phyloP scores from a whole-genome alignment of 176 grass and related monocot species.

The Areca catechu region DNA sequence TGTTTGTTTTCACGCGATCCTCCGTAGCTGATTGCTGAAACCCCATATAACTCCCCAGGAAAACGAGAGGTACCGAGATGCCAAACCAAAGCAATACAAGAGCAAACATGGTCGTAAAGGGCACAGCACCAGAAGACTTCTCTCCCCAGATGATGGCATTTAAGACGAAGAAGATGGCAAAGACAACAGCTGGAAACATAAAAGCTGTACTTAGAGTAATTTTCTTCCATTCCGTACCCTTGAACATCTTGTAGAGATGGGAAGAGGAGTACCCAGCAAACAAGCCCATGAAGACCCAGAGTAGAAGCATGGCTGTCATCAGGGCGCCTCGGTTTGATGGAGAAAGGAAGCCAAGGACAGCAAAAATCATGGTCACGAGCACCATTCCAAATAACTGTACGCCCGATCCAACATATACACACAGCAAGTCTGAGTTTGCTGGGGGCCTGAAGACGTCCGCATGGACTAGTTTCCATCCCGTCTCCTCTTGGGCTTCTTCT shows the following conservation, averaged over 20 bases:
- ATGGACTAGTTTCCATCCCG: slow-evolving; percentile 91
- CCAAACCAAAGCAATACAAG: slow-evolving; percentile 91
- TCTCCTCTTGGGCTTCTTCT: slow-evolving; percentile 89
- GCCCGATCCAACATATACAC: slow-evolving; percentile 83
- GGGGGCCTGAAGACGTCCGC: slow-evolving; percentile 79
- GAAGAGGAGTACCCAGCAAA: slow-evolving; percentile 78
- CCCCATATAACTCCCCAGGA: slow-evolving; percentile 74
- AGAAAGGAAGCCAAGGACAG: slow-evolving; percentile 88
- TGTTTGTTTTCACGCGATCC: slow-evolving; percentile 87
- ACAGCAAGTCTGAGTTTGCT: slow-evolving; percentile 57
- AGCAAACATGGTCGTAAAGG: slow-evolving; percentile 95
- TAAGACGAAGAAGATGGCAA: slow-evolving; percentile 67
- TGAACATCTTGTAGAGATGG: slow-evolving; percentile 73
- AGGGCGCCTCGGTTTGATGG: slow-evolving; percentile 81
- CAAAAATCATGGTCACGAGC: slow-evolving; percentile 89
- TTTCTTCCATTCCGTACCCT: slow-evolving; percentile 75
- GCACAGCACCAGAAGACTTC: slow-evolving; percentile 87
- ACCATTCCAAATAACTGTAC: slow-evolving; percentile 85
- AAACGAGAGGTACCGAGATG: slow-evolving; percentile 83
- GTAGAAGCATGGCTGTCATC: slow-evolving; percentile 89
- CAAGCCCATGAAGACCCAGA: slow-evolving; percentile 90
- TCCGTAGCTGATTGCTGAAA: slow-evolving; percentile 75
- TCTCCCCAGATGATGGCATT: slow-evolving; percentile 82
- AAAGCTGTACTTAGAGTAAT: slow-evolving; percentile 70
- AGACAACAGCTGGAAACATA: slow-evolving; percentile 64